A percentile compares a stretch with the other conserved stretches of the same genome.
Evolutionary conservation across 1,139 yeast species (phyloP).

Genomic region (Kazachstania sp.): DNA sequence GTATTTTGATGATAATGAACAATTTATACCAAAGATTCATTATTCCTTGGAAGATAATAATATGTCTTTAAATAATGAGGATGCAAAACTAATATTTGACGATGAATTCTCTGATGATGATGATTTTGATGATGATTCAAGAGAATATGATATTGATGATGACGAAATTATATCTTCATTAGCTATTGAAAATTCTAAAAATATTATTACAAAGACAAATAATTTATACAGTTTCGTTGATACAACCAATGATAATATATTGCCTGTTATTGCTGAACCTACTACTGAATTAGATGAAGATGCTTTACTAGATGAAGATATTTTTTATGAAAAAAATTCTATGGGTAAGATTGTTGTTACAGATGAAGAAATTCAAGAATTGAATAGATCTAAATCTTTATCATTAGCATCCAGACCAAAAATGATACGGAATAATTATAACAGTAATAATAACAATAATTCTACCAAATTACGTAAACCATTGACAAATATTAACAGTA

Average conservation of each 20-base stretch:
- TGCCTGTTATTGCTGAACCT: not conserved
- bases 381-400: slow-evolving; percentile 7
- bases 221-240: slow-evolving; percentile 3
- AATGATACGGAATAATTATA: not conserved
- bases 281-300: not conserved
- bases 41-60: slow-evolving; percentile 31
- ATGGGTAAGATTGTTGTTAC: slow-evolving; percentile 4
- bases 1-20: slow-evolving; percentile 6
- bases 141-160: slow-evolving; percentile 32
- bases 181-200: not conserved
- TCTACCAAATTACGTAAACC: slow-evolving; percentile 6
- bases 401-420: slow-evolving; percentile 7
- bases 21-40: slow-evolving; percentile 7
- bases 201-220: not conserved
- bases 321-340: slow-evolving; percentile 13
- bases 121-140: slow-evolving; percentile 26
- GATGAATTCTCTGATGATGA: slow-evolving; percentile 36
- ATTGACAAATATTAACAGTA: slow-evolving; percentile 5
- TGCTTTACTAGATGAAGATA: slow-evolving; percentile 16
- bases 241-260: not conserved
- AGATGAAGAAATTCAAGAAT: slow-evolving; percentile 5
- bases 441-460: not conserved
- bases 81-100: slow-evolving; percentile 37
- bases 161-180: slow-evolving; percentile 16
- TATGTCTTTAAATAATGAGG: slow-evolving; percentile 21